Base-by-base conservation (phyloP, 257 asterid genomes). In the Gentiana straminea region DNA sequence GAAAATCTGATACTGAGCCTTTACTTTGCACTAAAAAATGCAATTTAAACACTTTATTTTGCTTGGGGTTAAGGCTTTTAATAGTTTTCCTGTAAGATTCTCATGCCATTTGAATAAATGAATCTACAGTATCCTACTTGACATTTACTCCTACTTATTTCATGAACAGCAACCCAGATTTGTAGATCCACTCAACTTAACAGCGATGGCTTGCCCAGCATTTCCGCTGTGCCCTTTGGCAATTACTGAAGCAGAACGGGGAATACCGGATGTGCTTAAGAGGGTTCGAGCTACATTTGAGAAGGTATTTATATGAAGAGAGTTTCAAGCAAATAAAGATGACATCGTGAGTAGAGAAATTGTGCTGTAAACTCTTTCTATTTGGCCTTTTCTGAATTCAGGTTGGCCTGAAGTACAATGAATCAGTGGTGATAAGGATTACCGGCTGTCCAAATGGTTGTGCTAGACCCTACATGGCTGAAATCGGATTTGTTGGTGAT, bases 361-460 rank as follows among this genome's bases (percentile, higher is more conserved):
- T 15, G 4, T 52, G 8, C 43, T 64, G 52, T 5, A 52, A 54
- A 47, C 11, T 39, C n/a, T 49, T 49, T 32, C 6, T 35, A 47
- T 53, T 34, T 57, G 53, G n/a, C 11, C 56, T 62, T 33, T 50
- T 44, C 24, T 60, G 53, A 51, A 67, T 64, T 68, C 79, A 91
- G 98, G 95, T 91, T 71, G 98, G 98, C 39, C 90, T 91, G 71
- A 81, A 83, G 78, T 76, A 83, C 64, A 74, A 60, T 10, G 98
- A 91, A 75, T 91, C 98, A 12, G 64, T 91, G 49, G 95, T 84
- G 55, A 70, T 91, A 71, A 81, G 98, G 85, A 70, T 91, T 55
- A 91, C 98, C 3, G 98, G 98, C 58, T 91, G 98, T 77, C 98
- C 98, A 54, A 91, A 91, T 69, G 98, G 98, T 12, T 91, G 98